These are phyloP conservation scores for Nakaseomyces glabratus DNA, from an alignment of 1,139 yeast genomes.

Conservation along the genomic window DNA sequence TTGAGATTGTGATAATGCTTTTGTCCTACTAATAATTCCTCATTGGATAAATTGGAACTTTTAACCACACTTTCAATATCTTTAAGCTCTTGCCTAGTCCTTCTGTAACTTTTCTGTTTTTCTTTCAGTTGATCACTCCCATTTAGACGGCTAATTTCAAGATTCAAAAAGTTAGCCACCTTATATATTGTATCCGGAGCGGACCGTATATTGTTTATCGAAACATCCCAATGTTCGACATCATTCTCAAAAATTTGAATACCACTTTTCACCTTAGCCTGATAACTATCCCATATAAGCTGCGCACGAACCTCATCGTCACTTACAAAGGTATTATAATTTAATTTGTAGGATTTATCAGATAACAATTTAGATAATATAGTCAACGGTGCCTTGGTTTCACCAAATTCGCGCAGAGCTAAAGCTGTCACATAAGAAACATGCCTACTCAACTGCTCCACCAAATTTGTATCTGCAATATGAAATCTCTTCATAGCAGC, in stretches of 20 bases:
- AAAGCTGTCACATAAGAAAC: constrained; percentile 16
- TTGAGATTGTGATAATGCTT: constrained; percentile 43
- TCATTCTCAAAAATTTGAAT: constrained; percentile 47
- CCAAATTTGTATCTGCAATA: too few relatives aligned
- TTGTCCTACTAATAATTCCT: constrained; percentile 44
- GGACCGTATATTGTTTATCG: constrained; percentile 17
- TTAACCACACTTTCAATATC: constrained; percentile 41
- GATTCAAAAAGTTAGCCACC: constrained; percentile 70
- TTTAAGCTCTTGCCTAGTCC: constrained; percentile 39
- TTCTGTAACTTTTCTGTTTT: constrained; percentile 34
- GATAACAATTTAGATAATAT: neutral
- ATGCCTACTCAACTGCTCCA: too few relatives aligned
- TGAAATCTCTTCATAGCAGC: too few relatives aligned
- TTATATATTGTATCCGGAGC: constrained; percentile 44
- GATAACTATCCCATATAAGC: constrained; percentile 65
- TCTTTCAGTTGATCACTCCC: constrained; percentile 40
- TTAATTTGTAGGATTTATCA: neutral
- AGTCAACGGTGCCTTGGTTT: constrained; percentile 16
- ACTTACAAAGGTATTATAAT: neutral
- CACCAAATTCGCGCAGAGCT: constrained; percentile 20
- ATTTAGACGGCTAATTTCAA: constrained; percentile 44
- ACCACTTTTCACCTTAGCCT: constrained; percentile 60
- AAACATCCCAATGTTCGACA: constrained; percentile 39
- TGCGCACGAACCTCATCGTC: constrained; percentile 36
- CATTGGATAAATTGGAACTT: constrained; percentile 34